These are phyloP conservation scores for Coemansia erecta DNA, from an alignment of 192 early-diverging fungal species.

Conservation along the genomic window DNA sequence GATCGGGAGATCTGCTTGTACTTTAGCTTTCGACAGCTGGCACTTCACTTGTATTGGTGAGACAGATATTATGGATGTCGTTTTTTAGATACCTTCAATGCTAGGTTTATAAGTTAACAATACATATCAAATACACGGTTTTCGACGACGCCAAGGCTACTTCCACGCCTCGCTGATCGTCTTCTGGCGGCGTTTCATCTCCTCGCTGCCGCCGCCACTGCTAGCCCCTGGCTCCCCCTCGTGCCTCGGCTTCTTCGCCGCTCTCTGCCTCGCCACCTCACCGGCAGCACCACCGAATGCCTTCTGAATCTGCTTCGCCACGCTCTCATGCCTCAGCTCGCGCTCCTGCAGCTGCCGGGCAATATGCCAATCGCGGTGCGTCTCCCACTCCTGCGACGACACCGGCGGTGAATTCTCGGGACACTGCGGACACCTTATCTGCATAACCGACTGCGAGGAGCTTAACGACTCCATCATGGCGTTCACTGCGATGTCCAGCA, in stretches of 20 bases:
- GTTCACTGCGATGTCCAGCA: conserved; percentile 36
- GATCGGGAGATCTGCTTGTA: no score
- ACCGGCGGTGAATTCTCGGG: conserved; percentile 20
- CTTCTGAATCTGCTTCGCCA: conserved; percentile 21
- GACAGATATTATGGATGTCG: no score
- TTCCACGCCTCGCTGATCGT: conserved; percentile 47
- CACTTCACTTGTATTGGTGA: no score
- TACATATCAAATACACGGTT: no score
- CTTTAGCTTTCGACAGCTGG: no score
- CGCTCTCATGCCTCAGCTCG: conserved; percentile 39
- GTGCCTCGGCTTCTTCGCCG: neutral
- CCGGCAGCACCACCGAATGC: conserved; percentile 14
- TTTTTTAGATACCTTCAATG: no score
- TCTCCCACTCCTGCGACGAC: conserved; percentile 41
- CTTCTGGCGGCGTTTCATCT: conserved; percentile 27
- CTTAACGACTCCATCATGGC: conserved; percentile 51
- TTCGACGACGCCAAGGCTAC: neutral
- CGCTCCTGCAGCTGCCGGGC: conserved; percentile 45
- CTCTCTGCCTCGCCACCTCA: neutral
- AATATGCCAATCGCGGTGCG: conserved; percentile 51
- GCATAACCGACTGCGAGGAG: conserved; percentile 43
- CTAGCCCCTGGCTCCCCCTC: neutral
- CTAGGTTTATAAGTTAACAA: no score
- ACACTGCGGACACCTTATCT: conserved; percentile 44
- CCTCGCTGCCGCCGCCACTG: neutral